phyloP scores from a whole-genome alignment of 495 filamentous ascomycete species.

The Venustampulla echinocandica region DNA sequence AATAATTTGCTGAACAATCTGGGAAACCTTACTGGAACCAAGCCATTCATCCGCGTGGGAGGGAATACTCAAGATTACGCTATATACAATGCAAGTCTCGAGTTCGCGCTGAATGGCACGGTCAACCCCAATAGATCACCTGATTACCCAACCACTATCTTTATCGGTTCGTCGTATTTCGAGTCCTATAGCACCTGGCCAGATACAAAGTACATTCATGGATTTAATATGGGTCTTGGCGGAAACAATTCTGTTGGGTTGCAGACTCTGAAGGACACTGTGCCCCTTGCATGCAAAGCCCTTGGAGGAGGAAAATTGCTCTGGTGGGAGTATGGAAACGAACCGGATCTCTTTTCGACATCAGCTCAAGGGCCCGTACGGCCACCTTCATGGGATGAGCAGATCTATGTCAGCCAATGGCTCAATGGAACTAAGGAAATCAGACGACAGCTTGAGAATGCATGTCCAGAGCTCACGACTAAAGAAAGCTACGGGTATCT shows the following conservation, averaged over 20 bases:
- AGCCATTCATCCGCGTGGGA: slow-evolving; percentile 51
- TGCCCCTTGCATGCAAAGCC: slow-evolving; percentile 51
- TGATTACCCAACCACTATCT: slow-evolving; percentile 54
- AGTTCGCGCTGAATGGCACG: slow-evolving; percentile 45
- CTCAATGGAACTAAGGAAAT: slow-evolving; percentile 43
- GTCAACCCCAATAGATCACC: slow-evolving; percentile 37
- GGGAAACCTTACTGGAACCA: slow-evolving; percentile 36
- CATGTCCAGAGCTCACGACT: slow-evolving; percentile 42
- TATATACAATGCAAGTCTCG: slow-evolving; percentile 47
- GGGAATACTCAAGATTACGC: slow-evolving; percentile 58
- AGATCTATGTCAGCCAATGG: slow-evolving; percentile 54
- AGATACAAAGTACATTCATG: slow-evolving; percentile 48
- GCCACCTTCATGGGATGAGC: slow-evolving; percentile 46
- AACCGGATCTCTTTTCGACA: slow-evolving; percentile 55
- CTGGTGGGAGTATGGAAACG: slow-evolving; percentile 58
- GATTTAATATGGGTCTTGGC: slow-evolving; percentile 50
- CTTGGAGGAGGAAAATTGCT: slow-evolving; percentile 38
- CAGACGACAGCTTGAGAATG: slow-evolving; percentile 35
- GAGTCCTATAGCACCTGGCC: slow-evolving; percentile 56
- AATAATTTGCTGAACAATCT: slow-evolving; percentile 48
- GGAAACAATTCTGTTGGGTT: slow-evolving; percentile 44
- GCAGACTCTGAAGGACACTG: slow-evolving; percentile 45
- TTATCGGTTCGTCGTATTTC: slow-evolving; percentile 55
- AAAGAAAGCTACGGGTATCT: slow-evolving; percentile 41
- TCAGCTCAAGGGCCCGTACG: slow-evolving; percentile 45